Base-by-base conservation (phyloP, 306 rosid genomes). In the Gastrolobium bilobum region DNA sequence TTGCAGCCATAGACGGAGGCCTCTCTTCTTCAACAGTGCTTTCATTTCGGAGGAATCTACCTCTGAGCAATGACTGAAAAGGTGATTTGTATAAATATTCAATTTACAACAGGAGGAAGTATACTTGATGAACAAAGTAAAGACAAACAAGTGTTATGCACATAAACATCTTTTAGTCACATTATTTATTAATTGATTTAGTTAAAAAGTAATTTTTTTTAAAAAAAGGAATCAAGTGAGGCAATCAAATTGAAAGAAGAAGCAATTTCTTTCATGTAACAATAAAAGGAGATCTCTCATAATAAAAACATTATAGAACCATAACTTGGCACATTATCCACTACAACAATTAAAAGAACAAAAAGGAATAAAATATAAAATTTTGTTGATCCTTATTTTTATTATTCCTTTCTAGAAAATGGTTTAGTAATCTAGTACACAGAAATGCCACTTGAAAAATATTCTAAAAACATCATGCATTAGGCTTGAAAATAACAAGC, bases 11-110 rank as follows among this genome's bases (percentile, higher is more conserved):
- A 50, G 99, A 93, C 20, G 96, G 94, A 11, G 96, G 94, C 77
- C 99, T 91, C 94, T 91, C 98, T 38, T 89, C 98, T 84, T 96
- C 99, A 72, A 77, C 83, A 56, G 98, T 87, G 71, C 97, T 91
- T 89, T 91, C 99, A 75, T 93, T 96, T 77, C 99, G 88, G 81
- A 96, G 89, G 88, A 96, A 96, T 84, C 99, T 91, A 83, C 99
- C 99, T 89, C 99, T 91, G 81, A 96, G 97, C 78, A 96, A 83
- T 70, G 98, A 93, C 99, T 96, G 93, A 65, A 87, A 85, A 68
- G 54, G 46, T 67, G 79, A 56, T 66, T 44, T 54, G 68, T 29
- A 81, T 88, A 83, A 88, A 81, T 59, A 80, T 53, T 78, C 85
- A 80, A 71, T 46, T 77, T 35, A 60, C 58, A 47, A 61, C 70